Conservation (phyloP, 257 asterid genomes). For the Plantago ovata region DNA sequence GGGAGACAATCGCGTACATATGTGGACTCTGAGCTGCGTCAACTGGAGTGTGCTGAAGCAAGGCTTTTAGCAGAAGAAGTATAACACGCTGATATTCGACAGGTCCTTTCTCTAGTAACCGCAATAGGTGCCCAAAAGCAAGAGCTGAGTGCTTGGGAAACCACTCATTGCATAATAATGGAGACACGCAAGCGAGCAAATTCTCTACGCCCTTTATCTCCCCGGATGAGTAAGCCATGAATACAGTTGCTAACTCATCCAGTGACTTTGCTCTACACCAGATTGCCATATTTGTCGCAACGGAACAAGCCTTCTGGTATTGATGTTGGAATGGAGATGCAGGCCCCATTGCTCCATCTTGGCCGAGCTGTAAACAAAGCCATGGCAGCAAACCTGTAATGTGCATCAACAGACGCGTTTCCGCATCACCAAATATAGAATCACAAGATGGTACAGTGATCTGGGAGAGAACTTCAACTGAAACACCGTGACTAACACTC, state of each 20-base stretch:
- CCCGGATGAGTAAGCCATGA: slow-evolving; percentile 72
- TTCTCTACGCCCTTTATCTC: slow-evolving; percentile 80
- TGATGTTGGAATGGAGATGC: slow-evolving; percentile 64
- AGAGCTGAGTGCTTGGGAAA: slow-evolving; percentile 92
- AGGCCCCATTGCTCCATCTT: slow-evolving; percentile 53
- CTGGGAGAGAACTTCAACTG: slow-evolving; percentile 84
- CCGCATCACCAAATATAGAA: slow-evolving; percentile 87
- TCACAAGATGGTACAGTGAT: slow-evolving; percentile 96
- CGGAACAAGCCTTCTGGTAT: slow-evolving; percentile 73
- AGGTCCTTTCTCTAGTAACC: slow-evolving; percentile 91
- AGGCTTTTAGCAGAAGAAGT: slow-evolving; percentile 87
- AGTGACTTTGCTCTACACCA: slow-evolving; percentile 90
- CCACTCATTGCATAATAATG: slow-evolving; percentile 87
- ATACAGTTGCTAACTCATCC: slow-evolving; percentile 81
- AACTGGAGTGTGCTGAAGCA: slow-evolving; percentile 96
- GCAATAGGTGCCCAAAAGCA: slow-evolving; percentile 86
- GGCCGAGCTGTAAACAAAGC: slow-evolving; percentile 96
- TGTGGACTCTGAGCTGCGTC: slow-evolving; percentile 97
- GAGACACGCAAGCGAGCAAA: slow-evolving; percentile 90
- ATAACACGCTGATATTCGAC: slow-evolving; percentile 91
- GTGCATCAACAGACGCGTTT: slow-evolving; percentile 94
- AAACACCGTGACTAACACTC: slow-evolving; percentile 75
- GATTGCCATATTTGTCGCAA: slow-evolving; percentile 74
- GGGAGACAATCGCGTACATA: slow-evolving; percentile 96
- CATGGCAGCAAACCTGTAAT: slow-evolving; percentile 97